Percentiles rank a stretch among this genome's conserved stretches.
phyloP scores from a whole-genome alignment of 1,139 yeast genomes.

The Wickerhamomyces sp. region DNA sequence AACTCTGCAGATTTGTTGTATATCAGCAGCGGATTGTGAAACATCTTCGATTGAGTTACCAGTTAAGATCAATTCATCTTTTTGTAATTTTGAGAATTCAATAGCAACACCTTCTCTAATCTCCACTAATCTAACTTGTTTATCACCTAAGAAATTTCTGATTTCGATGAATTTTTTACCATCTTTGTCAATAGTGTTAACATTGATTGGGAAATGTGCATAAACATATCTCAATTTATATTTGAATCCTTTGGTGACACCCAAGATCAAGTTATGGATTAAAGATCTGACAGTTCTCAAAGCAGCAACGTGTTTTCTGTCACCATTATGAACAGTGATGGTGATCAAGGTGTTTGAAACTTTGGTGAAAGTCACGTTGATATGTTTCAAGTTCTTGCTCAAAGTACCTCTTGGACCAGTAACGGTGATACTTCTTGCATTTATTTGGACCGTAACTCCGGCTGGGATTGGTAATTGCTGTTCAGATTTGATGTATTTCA shows the following conservation, averaged over 20 bases:
- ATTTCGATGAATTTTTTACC: conserved; percentile 82
- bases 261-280: conserved; percentile 89
- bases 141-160: conserved; percentile 99
- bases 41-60: conserved; percentile 99
- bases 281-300: conserved; percentile 97
- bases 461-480: conserved; percentile 90
- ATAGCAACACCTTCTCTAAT: conserved; percentile 86
- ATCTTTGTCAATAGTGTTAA: conserved; percentile 75
- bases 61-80: conserved; percentile 88
- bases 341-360: conserved; percentile 67
- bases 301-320: conserved; percentile 99
- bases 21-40: conserved; percentile 97
- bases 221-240: conserved; percentile 99
- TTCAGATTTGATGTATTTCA: conserved; percentile 67
- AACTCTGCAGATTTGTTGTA: conserved; percentile 97
- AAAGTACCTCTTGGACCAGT: conserved; percentile 98
- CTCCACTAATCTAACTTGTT: conserved; percentile 84
- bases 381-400: conserved; percentile 88
- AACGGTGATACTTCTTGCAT: conserved; percentile 87
- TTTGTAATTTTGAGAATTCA: conserved; percentile 76
- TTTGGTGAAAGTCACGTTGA: conserved; percentile 89
- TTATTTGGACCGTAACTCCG: conserved; percentile 87
- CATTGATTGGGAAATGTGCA: conserved; percentile 99
- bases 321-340: conserved; percentile 96
- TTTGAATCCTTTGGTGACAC: conserved; percentile 99